Conservation (phyloP, 305 asterid genomes). For the Solanum hybrid region DNA sequence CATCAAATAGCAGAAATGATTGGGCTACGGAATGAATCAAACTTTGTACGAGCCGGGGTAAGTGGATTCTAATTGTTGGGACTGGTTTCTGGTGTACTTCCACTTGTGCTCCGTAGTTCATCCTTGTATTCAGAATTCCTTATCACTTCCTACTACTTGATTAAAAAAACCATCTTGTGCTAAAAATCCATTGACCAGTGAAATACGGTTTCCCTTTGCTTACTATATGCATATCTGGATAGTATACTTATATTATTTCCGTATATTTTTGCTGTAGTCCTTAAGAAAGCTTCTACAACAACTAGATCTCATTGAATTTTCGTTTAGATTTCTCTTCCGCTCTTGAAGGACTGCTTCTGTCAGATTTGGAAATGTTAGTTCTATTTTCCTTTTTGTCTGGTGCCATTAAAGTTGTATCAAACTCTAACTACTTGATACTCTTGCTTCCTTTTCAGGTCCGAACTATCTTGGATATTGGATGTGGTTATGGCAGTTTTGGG, state of each 20-base stretch:
- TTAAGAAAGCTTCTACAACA: not conserved
- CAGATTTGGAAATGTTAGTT: not conserved
- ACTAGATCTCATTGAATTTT: not conserved
- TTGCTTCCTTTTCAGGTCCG: slow-evolving; percentile 55
- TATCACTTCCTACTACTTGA: not conserved
- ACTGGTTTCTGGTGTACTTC: not conserved
- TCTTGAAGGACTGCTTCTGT: not conserved
- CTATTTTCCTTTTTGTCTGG: not conserved
- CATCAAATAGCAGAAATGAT: slow-evolving; percentile 97
- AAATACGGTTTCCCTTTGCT: not conserved
- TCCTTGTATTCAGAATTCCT: not conserved
- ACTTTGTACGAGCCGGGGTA: slow-evolving; percentile 84
- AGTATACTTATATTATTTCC: not conserved
- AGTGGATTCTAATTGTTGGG: slow-evolving; percentile 22
- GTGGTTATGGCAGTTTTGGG: slow-evolving; percentile 99
- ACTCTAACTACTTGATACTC: not conserved
- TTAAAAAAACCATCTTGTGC: not conserved
- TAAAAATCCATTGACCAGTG: not conserved
- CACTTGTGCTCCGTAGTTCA: not conserved
- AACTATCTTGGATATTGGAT: slow-evolving; percentile 84
- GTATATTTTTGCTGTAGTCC: not conserved
- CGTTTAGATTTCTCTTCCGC: not conserved
- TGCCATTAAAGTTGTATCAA: not conserved
- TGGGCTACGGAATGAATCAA: slow-evolving; percentile 78
- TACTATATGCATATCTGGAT: not conserved